phyloP scores from a whole-genome alignment of 2,329 filamentous ascomycete species.

The Fusarium palustre region DNA sequence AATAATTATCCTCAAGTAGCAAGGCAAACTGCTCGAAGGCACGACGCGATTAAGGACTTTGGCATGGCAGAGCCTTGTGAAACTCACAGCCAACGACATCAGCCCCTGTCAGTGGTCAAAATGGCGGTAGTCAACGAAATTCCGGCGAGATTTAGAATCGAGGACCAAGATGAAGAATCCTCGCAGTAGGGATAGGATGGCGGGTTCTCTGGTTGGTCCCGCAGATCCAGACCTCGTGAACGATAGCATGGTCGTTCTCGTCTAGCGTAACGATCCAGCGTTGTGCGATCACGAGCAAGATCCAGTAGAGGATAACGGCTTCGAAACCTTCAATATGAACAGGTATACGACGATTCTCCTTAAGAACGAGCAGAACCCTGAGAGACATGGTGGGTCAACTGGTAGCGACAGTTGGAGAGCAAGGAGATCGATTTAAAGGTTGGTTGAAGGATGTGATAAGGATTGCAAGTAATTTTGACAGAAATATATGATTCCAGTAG shows the following conservation, averaged over 20 bases:
- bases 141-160: too few relatives aligned
- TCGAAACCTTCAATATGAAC: neutral
- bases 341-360: neutral
- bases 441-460: neutral
- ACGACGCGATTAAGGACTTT: neutral
- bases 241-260: neutral
- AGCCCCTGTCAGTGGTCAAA: too few relatives aligned
- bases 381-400: neutral
- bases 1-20: neutral
- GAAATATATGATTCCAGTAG: neutral
- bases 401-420: neutral
- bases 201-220: neutral
- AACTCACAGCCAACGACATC: neutral
- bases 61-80: neutral
- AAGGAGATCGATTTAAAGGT: neutral
- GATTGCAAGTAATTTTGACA: neutral
- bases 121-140: neutral
- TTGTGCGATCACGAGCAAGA: neutral
- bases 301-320: neutral
- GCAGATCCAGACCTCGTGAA: neutral
- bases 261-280: neutral
- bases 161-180: neutral
- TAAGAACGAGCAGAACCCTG: neutral
- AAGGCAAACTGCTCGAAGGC: accelerated
- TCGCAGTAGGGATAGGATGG: neutral